Base-by-base conservation (phyloP, 179 eudicot genomes). In the Beta lomatogona region DNA sequence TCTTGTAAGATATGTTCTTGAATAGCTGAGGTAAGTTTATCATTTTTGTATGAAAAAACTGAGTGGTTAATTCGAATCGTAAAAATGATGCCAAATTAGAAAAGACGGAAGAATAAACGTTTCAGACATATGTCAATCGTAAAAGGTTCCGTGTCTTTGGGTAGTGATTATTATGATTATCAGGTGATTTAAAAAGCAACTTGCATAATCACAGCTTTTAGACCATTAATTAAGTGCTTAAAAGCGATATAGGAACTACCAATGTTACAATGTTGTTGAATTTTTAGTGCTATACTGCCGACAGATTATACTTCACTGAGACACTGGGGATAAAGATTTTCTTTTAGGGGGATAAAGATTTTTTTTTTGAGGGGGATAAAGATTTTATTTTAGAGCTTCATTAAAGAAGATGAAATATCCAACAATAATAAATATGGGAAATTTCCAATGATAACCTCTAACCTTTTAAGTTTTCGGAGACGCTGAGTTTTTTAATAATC, bases 221-320 rank as follows among this genome's bases (percentile, higher is more conserved):
- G 69, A 69, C 76, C 76, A 81, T 66, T 65, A 52, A 50, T 59
- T 53, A 14, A 80, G 22, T n/a, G 41, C 7, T 45, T 6, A 44
- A 76, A 68, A 75, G 80, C 61, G 80, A 76, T 76, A 2, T 16
- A 16, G 53, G 76, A 81, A 68, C 84, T 76, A 75, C 76, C 76
- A 69, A 11, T 15, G n/a, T 75, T 52, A 65, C 72, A 7, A 55
- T 55, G 67, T 31, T 48, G 18, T 67, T 68, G 70, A 45, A 46
- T 55, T 11, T 75, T 75, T 76, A 68, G 70, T 58, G 80, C 70
- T 73, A 54, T 25, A 54, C 77, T 73, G 77, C 77, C 70, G 70
- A 76, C 80, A 76, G 67, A 76, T 69, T 54, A 57, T 76, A 45
- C 60, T 81, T 68, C n/a, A 64, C 12, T 50, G 21, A 63, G n/a